Percentiles rank a stretch among this genome's conserved stretches.
Conservation (phyloP, 2,329 filamentous ascomycete species). For the Coleophoma eucalyptorum region DNA sequence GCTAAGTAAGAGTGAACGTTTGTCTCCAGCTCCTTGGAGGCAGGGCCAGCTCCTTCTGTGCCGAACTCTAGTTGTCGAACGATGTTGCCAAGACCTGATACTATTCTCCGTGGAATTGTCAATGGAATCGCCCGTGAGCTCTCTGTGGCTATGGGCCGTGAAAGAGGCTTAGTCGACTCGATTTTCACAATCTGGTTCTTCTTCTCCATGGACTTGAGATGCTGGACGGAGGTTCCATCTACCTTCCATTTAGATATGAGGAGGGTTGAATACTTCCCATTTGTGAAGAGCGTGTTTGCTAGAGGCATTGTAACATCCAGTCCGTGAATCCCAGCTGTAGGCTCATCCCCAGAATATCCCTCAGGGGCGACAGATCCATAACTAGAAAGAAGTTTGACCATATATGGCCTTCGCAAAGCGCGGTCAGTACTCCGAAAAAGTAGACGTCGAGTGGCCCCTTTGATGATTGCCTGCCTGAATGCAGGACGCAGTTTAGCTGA, state of each 20-base stretch:
- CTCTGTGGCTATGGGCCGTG: constrained; percentile 14
- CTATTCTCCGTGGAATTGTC: constrained; percentile 58
- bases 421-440: too few relatives aligned
- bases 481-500: too few relatives aligned
- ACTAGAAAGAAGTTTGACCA: too few relatives aligned
- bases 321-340: not conserved
- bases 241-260: constrained; percentile 37
- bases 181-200: constrained; percentile 13
- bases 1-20: constrained; percentile 57
- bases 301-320: constrained; percentile 50
- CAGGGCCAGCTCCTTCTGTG: constrained; percentile 45
- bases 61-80: constrained; percentile 56
- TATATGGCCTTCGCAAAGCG: too few relatives aligned
- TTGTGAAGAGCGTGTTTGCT: constrained; percentile 76
- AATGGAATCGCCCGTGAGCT: constrained; percentile 56
- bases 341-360: not conserved
- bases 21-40: constrained; percentile 68
- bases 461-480: too few relatives aligned
- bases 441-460: too few relatives aligned
- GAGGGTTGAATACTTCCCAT: constrained; percentile 58
- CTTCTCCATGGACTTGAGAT: constrained; percentile 9
- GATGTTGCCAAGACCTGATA: constrained; percentile 74
- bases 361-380: too few relatives aligned
- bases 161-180: constrained; percentile 2
- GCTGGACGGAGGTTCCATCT: constrained; percentile 3